Conservation (phyloP, 768 basidiomycete genomes). For the Mycena galericulata region DNA sequence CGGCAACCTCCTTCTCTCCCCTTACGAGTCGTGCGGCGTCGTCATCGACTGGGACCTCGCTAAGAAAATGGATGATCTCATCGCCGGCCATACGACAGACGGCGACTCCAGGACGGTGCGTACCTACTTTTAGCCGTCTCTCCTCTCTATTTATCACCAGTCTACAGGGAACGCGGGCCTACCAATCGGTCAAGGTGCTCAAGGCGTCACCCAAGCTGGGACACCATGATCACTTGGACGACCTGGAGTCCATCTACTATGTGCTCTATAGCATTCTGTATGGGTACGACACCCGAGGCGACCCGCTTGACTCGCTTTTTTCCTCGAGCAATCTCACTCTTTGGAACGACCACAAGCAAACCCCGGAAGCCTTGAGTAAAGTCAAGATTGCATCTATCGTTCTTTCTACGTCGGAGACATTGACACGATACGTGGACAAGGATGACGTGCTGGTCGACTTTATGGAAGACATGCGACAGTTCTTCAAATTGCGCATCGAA, state of each 20-base stretch:
- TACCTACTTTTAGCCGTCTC: not conserved
- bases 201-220: not conserved
- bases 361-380: not conserved
- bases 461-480: not conserved
- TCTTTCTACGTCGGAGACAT: not conserved
- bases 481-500: not conserved
- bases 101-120: not conserved
- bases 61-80: not conserved
- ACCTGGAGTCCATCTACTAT: constrained; percentile 9
- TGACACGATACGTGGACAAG: not conserved
- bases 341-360: too few relatives aligned
- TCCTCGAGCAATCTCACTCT: too few relatives aligned
- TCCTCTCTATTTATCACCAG: not conserved
- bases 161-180: not conserved
- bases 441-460: not conserved
- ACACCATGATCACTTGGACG: constrained; percentile 10
- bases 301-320: too few relatives aligned
- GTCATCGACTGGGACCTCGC: constrained; percentile 20
- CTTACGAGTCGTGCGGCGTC: not conserved
- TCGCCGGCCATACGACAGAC: not conserved
- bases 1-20: constrained; percentile 37
- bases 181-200: not conserved
- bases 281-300: not conserved
- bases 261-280: not conserved
- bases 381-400: not conserved